Percentiles rank a stretch among this genome's conserved stretches.
Evolutionary conservation across 2,329 filamentous ascomycete genomes (phyloP).

Genomic region (Pestalotiopsis sp.): DNA sequence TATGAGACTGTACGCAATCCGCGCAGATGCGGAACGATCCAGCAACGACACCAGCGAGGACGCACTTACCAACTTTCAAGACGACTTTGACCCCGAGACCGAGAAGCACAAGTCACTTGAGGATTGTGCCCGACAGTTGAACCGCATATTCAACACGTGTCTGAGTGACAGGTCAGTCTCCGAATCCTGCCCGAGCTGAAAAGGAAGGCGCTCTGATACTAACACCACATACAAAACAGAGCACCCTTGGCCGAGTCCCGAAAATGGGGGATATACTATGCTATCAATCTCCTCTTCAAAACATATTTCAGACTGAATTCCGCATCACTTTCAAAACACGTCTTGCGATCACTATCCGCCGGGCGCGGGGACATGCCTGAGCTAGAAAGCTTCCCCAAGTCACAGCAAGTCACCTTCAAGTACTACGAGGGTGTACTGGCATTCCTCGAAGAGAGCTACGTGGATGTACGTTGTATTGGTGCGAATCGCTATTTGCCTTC

Average conservation of each 20-base stretch:
- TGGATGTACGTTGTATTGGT: slow-evolving; percentile 53
- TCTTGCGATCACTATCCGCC: slow-evolving; percentile 81
- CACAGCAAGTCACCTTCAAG: slow-evolving; percentile 92
- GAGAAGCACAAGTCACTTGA: slow-evolving; percentile 85
- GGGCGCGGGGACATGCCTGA: slow-evolving; percentile 79
- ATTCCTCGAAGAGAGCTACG: slow-evolving; percentile 93
- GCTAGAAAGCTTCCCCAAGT: slow-evolving; percentile 79
- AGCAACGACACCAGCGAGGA: slow-evolving; percentile 42
- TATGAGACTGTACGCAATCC: slow-evolving; percentile 85
- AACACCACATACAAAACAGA: slow-evolving; percentile 44
- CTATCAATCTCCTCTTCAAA: slow-evolving; percentile 95
- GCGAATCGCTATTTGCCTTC: not conserved
- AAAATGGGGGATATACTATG: slow-evolving; percentile 97
- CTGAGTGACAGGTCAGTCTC: slow-evolving; percentile 79
- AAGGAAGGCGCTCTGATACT: not conserved
- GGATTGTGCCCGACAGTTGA: slow-evolving; percentile 88
- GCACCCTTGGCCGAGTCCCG: slow-evolving; percentile 84
- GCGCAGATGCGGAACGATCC: slow-evolving; percentile 74
- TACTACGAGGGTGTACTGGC: slow-evolving; percentile 94
- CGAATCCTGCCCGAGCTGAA: slow-evolving; percentile 12
- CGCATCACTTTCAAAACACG: slow-evolving; percentile 85
- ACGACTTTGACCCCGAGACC: slow-evolving; percentile 78
- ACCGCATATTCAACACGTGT: slow-evolving; percentile 89
- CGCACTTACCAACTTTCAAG: slow-evolving; percentile 61
- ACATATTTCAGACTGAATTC: slow-evolving; percentile 97